A percentile compares a stretch with the other conserved stretches of the same genome.
These are phyloP conservation scores for Dactylellina cionopaga DNA, from an alignment of 2,329 filamentous ascomycete species.

Conservation along the genomic window DNA sequence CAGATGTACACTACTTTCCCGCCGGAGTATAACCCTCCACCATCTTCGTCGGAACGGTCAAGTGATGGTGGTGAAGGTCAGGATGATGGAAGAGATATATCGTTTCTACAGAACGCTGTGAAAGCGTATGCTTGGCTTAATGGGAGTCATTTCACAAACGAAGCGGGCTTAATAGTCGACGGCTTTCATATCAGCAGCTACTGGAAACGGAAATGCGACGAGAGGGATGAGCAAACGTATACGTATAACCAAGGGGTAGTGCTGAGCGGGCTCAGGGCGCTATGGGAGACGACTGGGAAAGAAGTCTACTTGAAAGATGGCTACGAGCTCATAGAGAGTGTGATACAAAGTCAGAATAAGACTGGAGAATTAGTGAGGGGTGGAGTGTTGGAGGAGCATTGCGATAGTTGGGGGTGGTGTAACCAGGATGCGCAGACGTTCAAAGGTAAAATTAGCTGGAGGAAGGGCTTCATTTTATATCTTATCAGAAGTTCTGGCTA, in stretches of 20 bases:
- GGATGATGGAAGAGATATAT: conserved; percentile 65
- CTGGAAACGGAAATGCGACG: conserved; percentile 77
- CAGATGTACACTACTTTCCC: conserved; percentile 91
- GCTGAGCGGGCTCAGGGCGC: conserved; percentile 79
- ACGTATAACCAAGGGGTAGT: conserved; percentile 96
- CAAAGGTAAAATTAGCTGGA: no score
- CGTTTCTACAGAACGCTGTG: conserved; percentile 77
- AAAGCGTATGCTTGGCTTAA: conserved; percentile 84
- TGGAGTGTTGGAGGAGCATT: conserved; percentile 84
- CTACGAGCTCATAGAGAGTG: conserved; percentile 74
- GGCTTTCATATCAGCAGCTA: conserved; percentile 80
- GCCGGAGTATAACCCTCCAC: conserved; percentile 23
- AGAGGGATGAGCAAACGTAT: conserved; percentile 87
- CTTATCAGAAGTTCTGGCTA: not conserved
- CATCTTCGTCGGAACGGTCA: not conserved
- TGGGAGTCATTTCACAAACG: conserved; percentile 81
- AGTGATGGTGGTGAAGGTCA: conserved; percentile 24
- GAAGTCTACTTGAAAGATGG: conserved; percentile 78
- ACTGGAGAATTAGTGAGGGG: conserved; percentile 63
- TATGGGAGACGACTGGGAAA: conserved; percentile 82
- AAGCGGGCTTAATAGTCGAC: conserved; percentile 79
- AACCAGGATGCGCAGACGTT: conserved; percentile 88
- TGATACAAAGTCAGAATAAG: conserved; percentile 49
- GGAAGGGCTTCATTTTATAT: no score
- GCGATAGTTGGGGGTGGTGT: conserved; percentile 78